Percentiles rank a stretch among this genome's conserved stretches.
phyloP scores from a whole-genome alignment of 2,329 filamentous ascomycete genomes.

The Dryadomyces quercus-mongolicae region DNA sequence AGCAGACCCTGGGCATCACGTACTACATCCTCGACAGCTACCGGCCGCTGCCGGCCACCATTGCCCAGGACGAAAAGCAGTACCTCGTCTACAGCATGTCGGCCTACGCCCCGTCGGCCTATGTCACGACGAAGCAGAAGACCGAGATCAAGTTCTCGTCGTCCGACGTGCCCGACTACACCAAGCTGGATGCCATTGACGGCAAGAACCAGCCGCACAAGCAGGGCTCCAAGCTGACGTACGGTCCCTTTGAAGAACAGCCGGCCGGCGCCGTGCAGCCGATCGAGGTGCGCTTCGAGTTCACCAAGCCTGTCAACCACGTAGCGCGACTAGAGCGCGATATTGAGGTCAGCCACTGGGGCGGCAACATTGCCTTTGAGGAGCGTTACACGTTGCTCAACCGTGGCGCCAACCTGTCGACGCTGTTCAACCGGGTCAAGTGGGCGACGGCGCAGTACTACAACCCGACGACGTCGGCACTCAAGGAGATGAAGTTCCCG shows the following conservation, averaged over 20 bases:
- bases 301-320: constrained; percentile 81
- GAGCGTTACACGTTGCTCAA: constrained; percentile 86
- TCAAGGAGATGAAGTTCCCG: constrained; percentile 72
- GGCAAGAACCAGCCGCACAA: constrained; percentile 59
- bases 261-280: constrained; percentile 64
- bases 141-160: constrained; percentile 87
- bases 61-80: constrained; percentile 77
- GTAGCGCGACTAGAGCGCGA: constrained; percentile 74
- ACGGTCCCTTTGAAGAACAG: constrained; percentile 74
- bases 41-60: constrained; percentile 64
- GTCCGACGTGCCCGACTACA: constrained; percentile 73
- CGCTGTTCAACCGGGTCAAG: constrained; percentile 63
- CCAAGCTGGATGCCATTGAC: constrained; percentile 53
- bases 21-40: constrained; percentile 75
- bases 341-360: constrained; percentile 95
- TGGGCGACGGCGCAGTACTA: constrained; percentile 65
- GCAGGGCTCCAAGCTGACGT: constrained; percentile 75
- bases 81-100: constrained; percentile 80
- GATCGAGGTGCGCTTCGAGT: constrained; percentile 80
- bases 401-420: constrained; percentile 65
- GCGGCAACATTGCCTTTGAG: constrained; percentile 89
- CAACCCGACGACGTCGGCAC: constrained; percentile 62
- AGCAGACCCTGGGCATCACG: constrained; percentile 78
- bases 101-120: constrained; percentile 72
- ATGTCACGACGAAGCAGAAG: constrained; percentile 84